phyloP scores from a whole-genome alignment of 2,329 filamentous ascomycete species.

The Talaromyces verruculosus region DNA sequence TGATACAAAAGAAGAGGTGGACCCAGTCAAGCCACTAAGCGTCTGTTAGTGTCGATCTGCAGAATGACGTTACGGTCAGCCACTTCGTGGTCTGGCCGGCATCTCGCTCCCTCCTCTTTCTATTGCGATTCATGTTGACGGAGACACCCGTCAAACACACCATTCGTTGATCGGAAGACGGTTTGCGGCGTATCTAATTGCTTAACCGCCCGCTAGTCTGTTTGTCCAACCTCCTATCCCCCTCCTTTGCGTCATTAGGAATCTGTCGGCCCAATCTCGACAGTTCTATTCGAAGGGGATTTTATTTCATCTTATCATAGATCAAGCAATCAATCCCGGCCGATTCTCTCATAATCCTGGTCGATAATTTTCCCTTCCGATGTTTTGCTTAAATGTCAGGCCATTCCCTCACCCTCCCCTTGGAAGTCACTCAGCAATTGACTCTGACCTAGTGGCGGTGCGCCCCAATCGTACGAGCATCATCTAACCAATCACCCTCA shows the following conservation, averaged over 20 bases:
- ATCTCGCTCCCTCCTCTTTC: background rate
- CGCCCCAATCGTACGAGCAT: background rate
- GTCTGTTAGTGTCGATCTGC: background rate
- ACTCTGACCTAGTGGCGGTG: background rate
- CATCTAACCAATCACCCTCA: background rate
- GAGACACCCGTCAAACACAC: slow-evolving; percentile 5
- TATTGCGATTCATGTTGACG: background rate
- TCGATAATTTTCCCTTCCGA: background rate
- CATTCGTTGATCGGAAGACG: background rate
- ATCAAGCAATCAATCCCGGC: background rate
- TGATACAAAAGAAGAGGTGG: background rate
- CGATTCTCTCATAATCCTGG: background rate
- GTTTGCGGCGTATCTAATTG: background rate
- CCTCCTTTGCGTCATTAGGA: slow-evolving; percentile 10
- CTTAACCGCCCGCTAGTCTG: slow-evolving; percentile 5
- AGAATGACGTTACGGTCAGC: slow-evolving; percentile 8
- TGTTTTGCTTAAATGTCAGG: background rate
- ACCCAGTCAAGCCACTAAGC: background rate
- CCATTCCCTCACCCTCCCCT: background rate
- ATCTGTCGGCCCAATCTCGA: slow-evolving; percentile 4
- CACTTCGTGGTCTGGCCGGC: background rate
- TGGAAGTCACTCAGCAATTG: background rate
- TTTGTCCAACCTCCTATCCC: background rate
- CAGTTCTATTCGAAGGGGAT: background rate
- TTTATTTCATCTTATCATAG: slow-evolving; percentile 1